These are phyloP conservation scores for Amorphotheca resinae DNA, from an alignment of 495 filamentous ascomycete genomes.

Conservation along the genomic window DNA sequence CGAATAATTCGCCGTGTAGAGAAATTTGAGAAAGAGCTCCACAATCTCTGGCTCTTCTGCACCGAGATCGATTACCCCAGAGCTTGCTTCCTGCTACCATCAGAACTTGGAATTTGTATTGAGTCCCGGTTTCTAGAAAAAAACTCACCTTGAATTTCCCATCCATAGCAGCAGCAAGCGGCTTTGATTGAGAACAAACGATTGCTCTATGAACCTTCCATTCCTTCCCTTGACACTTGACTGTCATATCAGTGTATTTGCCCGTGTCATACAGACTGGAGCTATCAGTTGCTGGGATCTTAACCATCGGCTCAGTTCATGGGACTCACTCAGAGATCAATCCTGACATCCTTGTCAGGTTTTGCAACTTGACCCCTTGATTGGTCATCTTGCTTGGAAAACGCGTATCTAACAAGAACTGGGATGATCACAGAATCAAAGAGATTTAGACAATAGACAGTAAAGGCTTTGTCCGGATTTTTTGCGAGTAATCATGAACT, in stretches of 20 bases:
- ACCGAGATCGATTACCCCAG: constrained; percentile 3
- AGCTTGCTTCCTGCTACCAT: background rate
- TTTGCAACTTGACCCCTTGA: too few species aligned
- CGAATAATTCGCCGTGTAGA: constrained; percentile 2
- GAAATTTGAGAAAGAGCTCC: constrained; percentile 4
- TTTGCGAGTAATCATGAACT: too few species aligned
- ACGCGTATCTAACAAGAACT: too few species aligned
- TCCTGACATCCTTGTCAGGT: too few species aligned
- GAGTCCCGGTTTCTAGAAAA: background rate
- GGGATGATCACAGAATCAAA: too few species aligned
- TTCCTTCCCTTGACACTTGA: constrained; percentile 6
- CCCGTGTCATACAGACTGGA: constrained; percentile 2
- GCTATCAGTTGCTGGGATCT: too few species aligned
- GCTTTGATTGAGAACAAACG: constrained; percentile 12
- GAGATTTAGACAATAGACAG: too few species aligned
- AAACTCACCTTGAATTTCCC: constrained; percentile 10
- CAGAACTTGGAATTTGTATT: background rate
- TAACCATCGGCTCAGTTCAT: too few species aligned
- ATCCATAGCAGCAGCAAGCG: constrained; percentile 5
- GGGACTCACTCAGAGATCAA: too few species aligned
- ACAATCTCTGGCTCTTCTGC: constrained; percentile 11
- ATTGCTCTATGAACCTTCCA: constrained; percentile 11
- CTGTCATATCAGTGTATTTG: constrained; percentile 11
- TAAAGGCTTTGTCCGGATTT: too few species aligned
- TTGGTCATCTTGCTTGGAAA: too few species aligned